Conservation (phyloP, 1,284 basidiomycete species). For the Boletus mariae region DNA sequence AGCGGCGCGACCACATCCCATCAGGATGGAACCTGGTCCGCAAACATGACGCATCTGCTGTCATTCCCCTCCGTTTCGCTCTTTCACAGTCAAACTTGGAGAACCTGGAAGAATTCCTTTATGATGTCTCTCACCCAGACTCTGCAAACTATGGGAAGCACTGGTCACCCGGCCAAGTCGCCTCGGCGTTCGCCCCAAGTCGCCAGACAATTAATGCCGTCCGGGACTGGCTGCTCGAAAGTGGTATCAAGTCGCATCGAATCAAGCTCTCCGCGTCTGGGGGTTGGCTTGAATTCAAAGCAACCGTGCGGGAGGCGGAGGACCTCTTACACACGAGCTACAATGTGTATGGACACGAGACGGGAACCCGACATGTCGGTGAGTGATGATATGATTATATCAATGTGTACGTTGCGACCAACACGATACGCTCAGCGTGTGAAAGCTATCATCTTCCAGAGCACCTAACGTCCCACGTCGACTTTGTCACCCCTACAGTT, state of each 20-base stretch:
- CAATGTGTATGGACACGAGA: constrained; percentile 40
- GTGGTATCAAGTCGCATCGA: constrained; percentile 35
- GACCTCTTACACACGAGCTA: constrained; percentile 42
- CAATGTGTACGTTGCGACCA: not conserved
- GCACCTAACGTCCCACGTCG: constrained; percentile 41
- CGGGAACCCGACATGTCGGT: constrained; percentile 33
- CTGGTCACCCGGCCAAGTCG: constrained; percentile 40
- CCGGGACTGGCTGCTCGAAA: constrained; percentile 36
- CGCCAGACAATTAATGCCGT: constrained; percentile 37
- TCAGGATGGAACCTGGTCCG: constrained; percentile 34
- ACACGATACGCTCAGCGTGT: constrained; percentile 36
- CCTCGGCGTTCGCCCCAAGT: constrained; percentile 41
- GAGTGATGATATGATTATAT: constrained; percentile 1
- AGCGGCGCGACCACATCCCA: constrained; percentile 34
- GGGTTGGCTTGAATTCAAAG: constrained; percentile 44
- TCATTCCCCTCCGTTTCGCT: constrained; percentile 43
- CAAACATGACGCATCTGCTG: constrained; percentile 27
- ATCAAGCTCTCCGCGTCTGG: constrained; percentile 33
- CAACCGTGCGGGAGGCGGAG: constrained; percentile 44
- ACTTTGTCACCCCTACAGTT: constrained; percentile 46
- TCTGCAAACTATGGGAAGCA: constrained; percentile 47
- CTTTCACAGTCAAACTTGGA: constrained; percentile 42
- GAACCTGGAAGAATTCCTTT: constrained; percentile 36
- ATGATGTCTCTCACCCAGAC: constrained; percentile 43
- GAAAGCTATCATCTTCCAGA: constrained; percentile 43